Base-by-base conservation (phyloP, 225 moss, liverwort and hornwort genomes). In the Marchantia polymorpha region DNA sequence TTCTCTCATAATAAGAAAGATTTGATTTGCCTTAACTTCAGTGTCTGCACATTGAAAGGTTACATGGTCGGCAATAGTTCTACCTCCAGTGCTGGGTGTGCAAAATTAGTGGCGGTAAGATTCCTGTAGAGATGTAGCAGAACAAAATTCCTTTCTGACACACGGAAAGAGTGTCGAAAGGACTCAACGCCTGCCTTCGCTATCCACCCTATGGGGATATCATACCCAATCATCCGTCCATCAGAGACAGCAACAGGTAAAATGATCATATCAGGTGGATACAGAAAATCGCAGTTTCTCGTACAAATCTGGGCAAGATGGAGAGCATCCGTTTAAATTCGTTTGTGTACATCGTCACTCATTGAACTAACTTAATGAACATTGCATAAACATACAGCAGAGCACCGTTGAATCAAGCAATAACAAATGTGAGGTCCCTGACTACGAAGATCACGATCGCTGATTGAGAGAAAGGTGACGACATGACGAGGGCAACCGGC, bases 1-100 rank as follows among this genome's bases (percentile, higher is more conserved):
- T 5, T 4, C 0, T 59, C 75, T 39, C 75, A 75, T 17, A 0
- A 6, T 2, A 46, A 16, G 16, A 74, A n/a, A 30, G 39, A 19
- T 75, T 26, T 54, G 75, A 75, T 75, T 75, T 59, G 59, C 1
- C 75, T 56, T 46, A 46, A 16, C 58, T 75, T 75, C 59, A 15
- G 19, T 75, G 26, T 75, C 8, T 75, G 75, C 75, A 75, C 75
- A 75, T 9, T 0, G 29, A 27, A 8, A 11, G 39, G 75, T 56
- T 75, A 75, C 75, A 53, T 75, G 75, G 75, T 59, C 46, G 59
- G 58, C 75, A 75, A 75, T 14, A 7, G 8, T 26, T 19, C 31
- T 75, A 59, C 58, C 75, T 39, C 75, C 75, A 75, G 75, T 75
- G 75, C 75, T 75, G 75, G 75, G 75, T 75, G 75, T 75, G 75